phyloP scores from a whole-genome alignment of 1,284 basidiomycete genomes.

The Ceratobasidium sp. region DNA sequence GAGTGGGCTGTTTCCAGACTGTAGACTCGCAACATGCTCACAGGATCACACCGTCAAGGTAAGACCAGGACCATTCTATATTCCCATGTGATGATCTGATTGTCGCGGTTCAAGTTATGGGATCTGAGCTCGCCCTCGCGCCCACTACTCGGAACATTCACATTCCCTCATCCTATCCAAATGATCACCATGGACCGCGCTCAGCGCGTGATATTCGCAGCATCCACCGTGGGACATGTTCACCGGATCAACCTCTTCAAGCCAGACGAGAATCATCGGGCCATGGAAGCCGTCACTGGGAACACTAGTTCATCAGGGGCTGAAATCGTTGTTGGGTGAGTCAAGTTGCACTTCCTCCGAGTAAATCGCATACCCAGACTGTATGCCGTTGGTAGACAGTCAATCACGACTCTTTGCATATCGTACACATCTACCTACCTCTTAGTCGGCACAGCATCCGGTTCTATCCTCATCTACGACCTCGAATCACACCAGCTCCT shows the following conservation, averaged over 20 bases:
- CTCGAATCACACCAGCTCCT: constrained; percentile 88
- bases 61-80: constrained; percentile 34
- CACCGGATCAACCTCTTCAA: constrained; percentile 82
- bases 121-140: constrained; percentile 67
- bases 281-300: constrained; percentile 73
- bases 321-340: constrained; percentile 65
- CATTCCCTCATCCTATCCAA: constrained; percentile 74
- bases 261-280: constrained; percentile 57
- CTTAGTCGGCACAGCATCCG: constrained; percentile 72
- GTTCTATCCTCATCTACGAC: constrained; percentile 82
- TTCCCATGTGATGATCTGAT: constrained; percentile 43
- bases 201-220: constrained; percentile 88
- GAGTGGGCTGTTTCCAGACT: constrained; percentile 75
- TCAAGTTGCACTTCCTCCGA: constrained; percentile 17
- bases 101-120: constrained; percentile 65
- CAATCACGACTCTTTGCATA: constrained; percentile 73
- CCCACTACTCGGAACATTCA: constrained; percentile 81
- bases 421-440: constrained; percentile 76
- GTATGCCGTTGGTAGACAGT: constrained; percentile 54
- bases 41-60: constrained; percentile 94
- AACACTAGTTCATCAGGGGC: constrained; percentile 57
- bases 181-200: constrained; percentile 77
- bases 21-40: constrained; percentile 79
- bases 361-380: neutral
- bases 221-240: constrained; percentile 69